Percentiles rank a stretch among this genome's conserved stretches.
Evolutionary conservation across 1,284 basidiomycete species (phyloP).

Genomic region (Stygiomarasmius scandens): DNA sequence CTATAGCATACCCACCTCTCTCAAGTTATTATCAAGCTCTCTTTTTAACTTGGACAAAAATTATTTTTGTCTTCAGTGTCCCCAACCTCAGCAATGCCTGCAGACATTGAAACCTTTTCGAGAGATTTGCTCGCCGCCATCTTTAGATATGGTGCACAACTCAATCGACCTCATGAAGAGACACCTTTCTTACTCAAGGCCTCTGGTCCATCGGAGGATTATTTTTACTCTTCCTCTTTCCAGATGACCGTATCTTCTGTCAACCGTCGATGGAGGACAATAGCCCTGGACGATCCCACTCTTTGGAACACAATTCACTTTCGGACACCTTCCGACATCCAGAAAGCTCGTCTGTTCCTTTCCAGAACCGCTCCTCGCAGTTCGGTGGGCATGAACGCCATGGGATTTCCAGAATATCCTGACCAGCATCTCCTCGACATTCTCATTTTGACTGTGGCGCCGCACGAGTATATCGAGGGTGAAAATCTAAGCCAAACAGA

Average conservation of each 20-base stretch:
- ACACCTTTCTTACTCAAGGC: slow-evolving; percentile 56
- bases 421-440: slow-evolving; percentile 47
- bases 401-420: slow-evolving; percentile 22
- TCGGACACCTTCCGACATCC: slow-evolving; percentile 48
- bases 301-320: slow-evolving; percentile 61
- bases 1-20: no score
- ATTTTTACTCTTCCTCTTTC: slow-evolving; percentile 42
- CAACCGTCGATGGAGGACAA: slow-evolving; percentile 52
- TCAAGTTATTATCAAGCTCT: no score
- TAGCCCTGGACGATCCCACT: slow-evolving; percentile 49
- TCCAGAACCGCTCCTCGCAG: slow-evolving; percentile 28
- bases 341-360: slow-evolving; percentile 49
- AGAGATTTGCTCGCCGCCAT: background rate
- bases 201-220: slow-evolving; percentile 38
- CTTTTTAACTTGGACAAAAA: no score
- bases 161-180: slow-evolving; percentile 18
- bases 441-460: slow-evolving; percentile 55
- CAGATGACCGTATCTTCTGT: slow-evolving; percentile 58
- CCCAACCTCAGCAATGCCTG: background rate
- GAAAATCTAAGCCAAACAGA: slow-evolving; percentile 32
- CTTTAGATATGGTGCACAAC: background rate
- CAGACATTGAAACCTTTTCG: background rate
- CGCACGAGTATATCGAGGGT: slow-evolving; percentile 45
- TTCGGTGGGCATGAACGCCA: background rate
- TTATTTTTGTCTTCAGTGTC: background rate